Base-by-base conservation (phyloP, 2,329 filamentous ascomycete genomes). In the Dactylonectria estremocensis region DNA sequence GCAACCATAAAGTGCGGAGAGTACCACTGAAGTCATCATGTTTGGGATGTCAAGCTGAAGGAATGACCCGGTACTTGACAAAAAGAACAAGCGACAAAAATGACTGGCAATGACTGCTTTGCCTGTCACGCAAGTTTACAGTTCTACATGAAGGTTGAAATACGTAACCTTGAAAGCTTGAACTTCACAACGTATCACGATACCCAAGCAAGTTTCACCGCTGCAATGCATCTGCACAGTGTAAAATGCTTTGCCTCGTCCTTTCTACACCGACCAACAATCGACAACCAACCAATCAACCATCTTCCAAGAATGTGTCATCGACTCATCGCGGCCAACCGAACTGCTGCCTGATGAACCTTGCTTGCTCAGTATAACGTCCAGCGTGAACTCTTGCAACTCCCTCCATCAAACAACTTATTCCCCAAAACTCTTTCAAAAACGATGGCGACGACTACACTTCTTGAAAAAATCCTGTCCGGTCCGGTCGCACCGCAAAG, bases 401-500 rank as follows among this genome's bases (percentile, higher is more conserved):
- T 8, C 6, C 8, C 14, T 31, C 46, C 16, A 16, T 48, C 40
- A 11, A 22, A 5, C 1, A 16, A 28, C 24, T 28, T 11, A 16
- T 31, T 37, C 5, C 9, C 22, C 18, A 2, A n/a, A 16, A 10
- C 16, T 8, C 20, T 5, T 35, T 7, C 16, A 18, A 2, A 43
- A 59, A 18, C 11, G 7, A 64, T 64, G 61, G 46, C 35, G 16
- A 7, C 33, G 13, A 24, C 28, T 11, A n/a, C 24, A 4, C 28
- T 31, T 31, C 50, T 20, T 65, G 66, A 67, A 11, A 31, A 31
- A 22, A 61, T 71, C 35, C 59, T 70, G 1, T 49, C 67, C 0
- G 6, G 10, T 5, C 50, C 59, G 1, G 59, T 24, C 2, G 2
- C 31, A 2, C 35, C 69, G 0, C 77, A 78, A n/a, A 5, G 18